These are phyloP conservation scores for Phytophthora megakarya DNA, from an alignment of 352 stramenopile species.

Conservation along the genomic window DNA sequence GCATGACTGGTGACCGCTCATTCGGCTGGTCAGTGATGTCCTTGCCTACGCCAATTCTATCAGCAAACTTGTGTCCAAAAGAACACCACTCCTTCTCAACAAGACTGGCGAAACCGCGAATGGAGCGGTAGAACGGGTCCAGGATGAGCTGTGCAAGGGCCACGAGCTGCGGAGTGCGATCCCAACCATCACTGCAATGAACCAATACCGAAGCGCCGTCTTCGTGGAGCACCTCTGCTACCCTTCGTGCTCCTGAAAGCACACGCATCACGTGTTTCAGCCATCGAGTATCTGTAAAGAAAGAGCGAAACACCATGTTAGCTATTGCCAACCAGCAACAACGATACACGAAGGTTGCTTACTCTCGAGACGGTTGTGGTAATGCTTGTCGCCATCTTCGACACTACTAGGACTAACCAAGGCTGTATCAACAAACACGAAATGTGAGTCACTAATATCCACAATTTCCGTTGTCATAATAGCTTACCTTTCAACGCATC, in stretches of 20 bases:
- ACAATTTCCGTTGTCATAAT: background rate
- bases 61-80: slow-evolving; percentile 91
- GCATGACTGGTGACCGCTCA: slow-evolving; percentile 84
- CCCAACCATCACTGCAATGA: slow-evolving; percentile 89
- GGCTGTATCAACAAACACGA: slow-evolving; percentile 38
- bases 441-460: slow-evolving; percentile 5
- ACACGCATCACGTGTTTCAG: slow-evolving; percentile 95
- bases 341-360: slow-evolving; percentile 12
- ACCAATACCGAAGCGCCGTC: slow-evolving; percentile 83
- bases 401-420: slow-evolving; percentile 81
- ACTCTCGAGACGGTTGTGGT: slow-evolving; percentile 89
- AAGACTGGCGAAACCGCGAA: slow-evolving; percentile 81
- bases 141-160: slow-evolving; percentile 84
- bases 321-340: background rate
- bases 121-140: slow-evolving; percentile 86
- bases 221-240: slow-evolving; percentile 86
- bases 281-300: slow-evolving; percentile 92
- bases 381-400: slow-evolving; percentile 89
- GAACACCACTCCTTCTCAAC: slow-evolving; percentile 90
- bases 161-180: slow-evolving; percentile 84
- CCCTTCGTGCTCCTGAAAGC: slow-evolving; percentile 65
- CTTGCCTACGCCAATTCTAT: slow-evolving; percentile 83
- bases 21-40: slow-evolving; percentile 81
- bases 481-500: slow-evolving; percentile 74
- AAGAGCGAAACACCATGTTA: slow-evolving; percentile 13